phyloP scores from a whole-genome alignment of 2,329 filamentous ascomycete species.

The Drechslerella stenobrocha region DNA sequence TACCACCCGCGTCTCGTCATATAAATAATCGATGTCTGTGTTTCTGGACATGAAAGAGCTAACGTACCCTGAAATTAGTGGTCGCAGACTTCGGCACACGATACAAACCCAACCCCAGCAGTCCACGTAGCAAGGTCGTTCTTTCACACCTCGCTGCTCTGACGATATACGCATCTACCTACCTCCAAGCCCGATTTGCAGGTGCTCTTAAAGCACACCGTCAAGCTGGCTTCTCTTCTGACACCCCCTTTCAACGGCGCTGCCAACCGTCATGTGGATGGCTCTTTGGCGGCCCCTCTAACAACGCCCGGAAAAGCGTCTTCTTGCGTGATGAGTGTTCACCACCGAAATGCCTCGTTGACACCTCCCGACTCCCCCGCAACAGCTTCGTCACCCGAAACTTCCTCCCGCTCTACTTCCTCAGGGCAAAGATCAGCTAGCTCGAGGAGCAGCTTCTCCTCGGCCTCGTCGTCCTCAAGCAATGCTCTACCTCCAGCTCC shows the following conservation, averaged over 20 bases:
- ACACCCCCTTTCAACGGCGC: slow-evolving; percentile 47
- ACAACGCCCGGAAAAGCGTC: slow-evolving; percentile 33
- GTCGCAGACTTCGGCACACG: slow-evolving; percentile 2
- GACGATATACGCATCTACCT: slow-evolving; percentile 8
- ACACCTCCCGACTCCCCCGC: slow-evolving; percentile 45
- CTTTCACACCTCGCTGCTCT: not conserved
- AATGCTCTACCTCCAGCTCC: slow-evolving; percentile 33
- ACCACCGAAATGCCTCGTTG: slow-evolving; percentile 45
- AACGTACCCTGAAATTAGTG: not conserved
- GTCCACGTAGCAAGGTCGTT: slow-evolving; percentile 8
- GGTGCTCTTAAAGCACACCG: slow-evolving; percentile 41
- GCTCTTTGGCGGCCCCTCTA: slow-evolving; percentile 29
- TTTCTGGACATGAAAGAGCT: slow-evolving; percentile 7
- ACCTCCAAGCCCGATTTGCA: slow-evolving; percentile 12
- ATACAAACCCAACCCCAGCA: slow-evolving; percentile 2
- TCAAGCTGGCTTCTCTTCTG: slow-evolving; percentile 47
- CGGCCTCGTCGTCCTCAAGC: slow-evolving; percentile 38
- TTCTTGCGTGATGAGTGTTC: slow-evolving; percentile 44
- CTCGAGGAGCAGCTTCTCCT: slow-evolving; percentile 43
- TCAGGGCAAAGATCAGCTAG: slow-evolving; percentile 28
- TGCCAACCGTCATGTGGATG: slow-evolving; percentile 36
- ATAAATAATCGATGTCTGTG: slow-evolving; percentile 16
- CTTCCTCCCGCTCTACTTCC: slow-evolving; percentile 25
- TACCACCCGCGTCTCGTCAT: slow-evolving; percentile 24
- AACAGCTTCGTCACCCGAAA: slow-evolving; percentile 30